Conservation (phyloP, 1,139 yeast species). For the Geotrichum aggregatum region DNA sequence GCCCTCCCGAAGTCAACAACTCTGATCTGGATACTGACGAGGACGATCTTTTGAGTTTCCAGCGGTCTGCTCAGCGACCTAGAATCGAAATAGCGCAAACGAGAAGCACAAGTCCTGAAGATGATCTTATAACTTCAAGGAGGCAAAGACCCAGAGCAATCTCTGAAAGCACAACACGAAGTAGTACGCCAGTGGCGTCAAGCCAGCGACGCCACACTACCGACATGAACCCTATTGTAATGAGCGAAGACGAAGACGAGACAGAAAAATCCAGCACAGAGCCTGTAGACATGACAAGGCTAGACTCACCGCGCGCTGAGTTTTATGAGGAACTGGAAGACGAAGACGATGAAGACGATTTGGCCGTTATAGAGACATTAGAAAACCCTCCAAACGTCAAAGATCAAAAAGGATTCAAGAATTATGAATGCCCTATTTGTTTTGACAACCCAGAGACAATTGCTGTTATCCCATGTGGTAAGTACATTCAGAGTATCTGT, state of each 20-base stretch:
- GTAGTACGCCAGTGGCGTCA: background rate
- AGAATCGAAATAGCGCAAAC: too few species aligned
- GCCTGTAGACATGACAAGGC: background rate
- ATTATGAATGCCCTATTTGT: slow-evolving; percentile 36
- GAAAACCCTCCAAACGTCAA: slow-evolving; percentile 7
- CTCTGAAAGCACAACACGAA: background rate
- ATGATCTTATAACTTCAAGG: background rate
- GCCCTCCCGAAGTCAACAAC: too few species aligned
- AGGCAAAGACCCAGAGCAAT: too few species aligned
- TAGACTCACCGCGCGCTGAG: background rate
- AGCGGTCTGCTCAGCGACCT: too few species aligned
- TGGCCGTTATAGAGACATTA: slow-evolving; percentile 1
- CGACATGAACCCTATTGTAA: background rate
- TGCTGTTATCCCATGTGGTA: slow-evolving; percentile 37
- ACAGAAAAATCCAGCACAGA: slow-evolving; percentile 2
- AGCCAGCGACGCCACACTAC: background rate
- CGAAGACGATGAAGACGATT: slow-evolving; percentile 7
- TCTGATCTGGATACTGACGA: background rate
- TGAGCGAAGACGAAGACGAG: slow-evolving; percentile 6
- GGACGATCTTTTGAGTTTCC: background rate
- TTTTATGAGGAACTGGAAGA: slow-evolving; percentile 6
- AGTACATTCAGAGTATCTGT: too few species aligned
- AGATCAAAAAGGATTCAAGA: slow-evolving; percentile 23
- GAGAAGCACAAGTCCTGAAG: background rate
- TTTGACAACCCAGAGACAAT: slow-evolving; percentile 36